Percentiles rank a stretch among this genome's conserved stretches.
These are phyloP conservation scores for Aspergillus floridensis DNA, from an alignment of 2,329 filamentous ascomycete species.

Conservation along the genomic window DNA sequence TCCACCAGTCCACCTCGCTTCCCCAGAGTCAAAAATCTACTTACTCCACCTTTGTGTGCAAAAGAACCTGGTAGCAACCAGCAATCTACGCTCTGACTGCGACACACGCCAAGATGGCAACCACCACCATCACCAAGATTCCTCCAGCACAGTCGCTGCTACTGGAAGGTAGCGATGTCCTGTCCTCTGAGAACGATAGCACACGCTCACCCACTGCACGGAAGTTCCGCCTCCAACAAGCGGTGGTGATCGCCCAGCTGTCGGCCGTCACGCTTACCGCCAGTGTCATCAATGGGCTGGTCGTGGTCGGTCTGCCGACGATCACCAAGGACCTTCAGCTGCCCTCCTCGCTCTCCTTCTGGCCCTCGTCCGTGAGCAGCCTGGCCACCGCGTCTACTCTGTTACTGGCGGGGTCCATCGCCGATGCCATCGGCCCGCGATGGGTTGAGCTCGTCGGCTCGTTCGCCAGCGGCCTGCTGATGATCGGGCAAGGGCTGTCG, in stretches of 20 bases:
- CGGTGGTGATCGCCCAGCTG: slow-evolving; percentile 16
- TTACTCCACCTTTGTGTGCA: neutral
- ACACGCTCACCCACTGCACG: neutral
- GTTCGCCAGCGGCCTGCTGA: slow-evolving; percentile 37
- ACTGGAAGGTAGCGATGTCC: neutral
- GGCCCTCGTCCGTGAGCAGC: slow-evolving; percentile 31
- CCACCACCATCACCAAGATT: neutral
- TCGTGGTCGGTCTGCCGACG: slow-evolving; percentile 44
- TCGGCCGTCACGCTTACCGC: slow-evolving; percentile 25
- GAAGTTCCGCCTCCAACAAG: slow-evolving; percentile 8
- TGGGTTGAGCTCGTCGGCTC: slow-evolving; percentile 30
- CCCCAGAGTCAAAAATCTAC: neutral
- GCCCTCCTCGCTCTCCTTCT: slow-evolving; percentile 20
- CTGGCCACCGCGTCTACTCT: slow-evolving; percentile 39
- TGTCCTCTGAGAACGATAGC: neutral
- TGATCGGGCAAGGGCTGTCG: slow-evolving; percentile 20
- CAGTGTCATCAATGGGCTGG: slow-evolving; percentile 38
- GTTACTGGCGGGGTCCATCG: slow-evolving; percentile 50
- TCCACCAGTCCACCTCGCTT: neutral
- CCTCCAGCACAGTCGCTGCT: neutral
- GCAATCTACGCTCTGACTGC: neutral
- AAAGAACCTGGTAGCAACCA: neutral
- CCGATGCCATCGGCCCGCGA: slow-evolving; percentile 49
- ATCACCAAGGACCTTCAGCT: slow-evolving; percentile 40
- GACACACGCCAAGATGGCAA: neutral